These are phyloP conservation scores for Fusarium caatingaense DNA, from an alignment of 2,329 filamentous ascomycete species.

Conservation along the genomic window DNA sequence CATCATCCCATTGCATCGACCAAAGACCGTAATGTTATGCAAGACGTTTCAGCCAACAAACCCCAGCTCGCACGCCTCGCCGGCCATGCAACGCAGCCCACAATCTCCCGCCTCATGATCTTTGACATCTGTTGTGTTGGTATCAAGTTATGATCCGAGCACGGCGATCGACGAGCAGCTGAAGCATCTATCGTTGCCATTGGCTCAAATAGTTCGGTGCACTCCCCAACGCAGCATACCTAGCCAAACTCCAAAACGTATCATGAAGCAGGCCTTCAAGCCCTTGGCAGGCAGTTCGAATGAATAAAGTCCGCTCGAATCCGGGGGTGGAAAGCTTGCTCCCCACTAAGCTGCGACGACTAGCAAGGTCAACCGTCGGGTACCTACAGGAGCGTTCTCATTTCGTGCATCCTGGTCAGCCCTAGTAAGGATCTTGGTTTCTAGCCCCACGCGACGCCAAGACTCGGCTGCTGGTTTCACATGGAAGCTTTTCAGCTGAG, in stretches of 20 bases:
- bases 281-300: conserved; percentile 28
- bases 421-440: conserved; percentile 35
- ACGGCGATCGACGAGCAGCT: conserved; percentile 32
- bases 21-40: not conserved
- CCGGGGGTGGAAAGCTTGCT: conserved; percentile 40
- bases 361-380: conserved; percentile 31
- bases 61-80: conserved; percentile 9
- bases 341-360: conserved; percentile 44
- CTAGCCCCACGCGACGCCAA: conserved; percentile 37
- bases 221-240: conserved; percentile 16
- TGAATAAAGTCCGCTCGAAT: conserved; percentile 29
- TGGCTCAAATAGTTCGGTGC: conserved; percentile 24
- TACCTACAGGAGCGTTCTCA: conserved; percentile 38
- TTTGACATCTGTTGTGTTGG: conserved; percentile 32
- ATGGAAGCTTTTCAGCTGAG: conserved; percentile 16
- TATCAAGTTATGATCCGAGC: conserved; percentile 40
- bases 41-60: not conserved
- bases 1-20: conserved; percentile 6
- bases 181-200: conserved; percentile 4
- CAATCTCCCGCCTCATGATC: conserved; percentile 31
- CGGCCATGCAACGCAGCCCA: conserved; percentile 18
- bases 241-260: conserved; percentile 24
- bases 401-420: conserved; percentile 41
- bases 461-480: conserved; percentile 23
- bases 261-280: conserved; percentile 13